Base-by-base conservation (phyloP, 495 filamentous ascomycete species). In the Lindgomyces ingoldianus region DNA sequence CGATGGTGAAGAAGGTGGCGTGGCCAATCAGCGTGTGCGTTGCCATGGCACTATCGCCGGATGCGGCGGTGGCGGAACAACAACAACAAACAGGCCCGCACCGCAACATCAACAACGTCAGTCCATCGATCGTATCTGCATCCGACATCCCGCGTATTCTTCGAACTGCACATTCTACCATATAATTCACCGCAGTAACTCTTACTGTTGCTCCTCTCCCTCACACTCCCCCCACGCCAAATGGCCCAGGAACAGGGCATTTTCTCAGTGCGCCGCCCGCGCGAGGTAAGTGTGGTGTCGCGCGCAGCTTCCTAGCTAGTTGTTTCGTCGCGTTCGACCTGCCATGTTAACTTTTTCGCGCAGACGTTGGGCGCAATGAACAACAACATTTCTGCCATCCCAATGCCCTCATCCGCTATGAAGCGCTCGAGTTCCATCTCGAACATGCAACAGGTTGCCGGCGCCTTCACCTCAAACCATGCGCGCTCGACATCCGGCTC, bases 321-420 rank as follows among this genome's bases (percentile, higher is more conserved):
- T n/a, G n/a, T n/a, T n/a, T n/a, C n/a, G n/a, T n/a, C n/a, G n/a
- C n/a, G n/a, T n/a, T n/a, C n/a, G n/a, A n/a, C n/a, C n/a, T n/a
- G n/a, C n/a, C n/a, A n/a, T n/a, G n/a, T n/a, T 62, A 58, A 65
- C 54, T 29, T 39, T n/a, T 16, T 14, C 29, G 50, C 61, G 42
- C 74, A 94, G 90, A 93, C 91, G 26, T 84, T 95, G 44, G 91
- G 86, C 65, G 83, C 84, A 69, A 82, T 93, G 70, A 89, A 86
- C 72, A 84, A 85, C 74, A 93, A 88, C 64, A 56, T 57, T 71
- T 87, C 88, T 41, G 80, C 84, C n/a, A 89, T 96, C 57, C 92
- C 93, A 4, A 89, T 91, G 75, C 91, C 92, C 4, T 80, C 88
- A n/a, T 97, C 94, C n/a, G 90, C 94, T 24, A 83, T 98, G 80